phyloP scores from a whole-genome alignment of 2,329 filamentous ascomycete species.

The Aspergillus neotritici region DNA sequence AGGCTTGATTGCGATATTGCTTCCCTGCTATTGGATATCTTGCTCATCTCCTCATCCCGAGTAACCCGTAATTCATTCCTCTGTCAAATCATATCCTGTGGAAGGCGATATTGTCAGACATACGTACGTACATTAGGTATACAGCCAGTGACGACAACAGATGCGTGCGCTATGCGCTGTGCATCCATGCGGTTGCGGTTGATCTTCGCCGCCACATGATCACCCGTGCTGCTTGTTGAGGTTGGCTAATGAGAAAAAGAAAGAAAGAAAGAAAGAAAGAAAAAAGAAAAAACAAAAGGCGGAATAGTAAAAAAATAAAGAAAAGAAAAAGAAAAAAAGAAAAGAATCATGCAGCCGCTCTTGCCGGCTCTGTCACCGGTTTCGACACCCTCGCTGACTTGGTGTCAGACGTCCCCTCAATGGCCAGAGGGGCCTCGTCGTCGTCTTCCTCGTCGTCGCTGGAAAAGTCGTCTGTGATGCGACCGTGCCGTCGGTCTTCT shows the following conservation, averaged over 20 bases:
- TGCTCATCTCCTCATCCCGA: too few relatives aligned
- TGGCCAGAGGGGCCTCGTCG: slow-evolving; percentile 23
- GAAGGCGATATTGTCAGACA: too few relatives aligned
- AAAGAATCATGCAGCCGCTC: slow-evolving; percentile 3
- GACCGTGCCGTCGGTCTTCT: slow-evolving; percentile 38
- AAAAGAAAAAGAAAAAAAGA: slow-evolving; percentile 2
- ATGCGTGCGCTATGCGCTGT: too few relatives aligned
- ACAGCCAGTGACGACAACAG: too few relatives aligned
- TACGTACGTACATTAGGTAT: too few relatives aligned
- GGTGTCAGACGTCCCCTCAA: slow-evolving; percentile 27
- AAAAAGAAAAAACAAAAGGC: slow-evolving; percentile 1
- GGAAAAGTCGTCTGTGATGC: slow-evolving; percentile 24
- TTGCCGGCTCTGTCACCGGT: slow-evolving; percentile 3
- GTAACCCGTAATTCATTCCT: too few relatives aligned
- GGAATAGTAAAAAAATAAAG: not conserved
- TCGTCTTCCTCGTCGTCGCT: slow-evolving; percentile 35
- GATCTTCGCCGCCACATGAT: too few relatives aligned
- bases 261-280: not conserved
- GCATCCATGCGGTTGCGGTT: too few relatives aligned
- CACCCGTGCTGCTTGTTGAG: too few relatives aligned
- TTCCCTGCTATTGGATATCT: not conserved
- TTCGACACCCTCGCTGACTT: slow-evolving; percentile 8
- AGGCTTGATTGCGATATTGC: slow-evolving; percentile 2
- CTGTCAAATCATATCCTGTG: too few relatives aligned
- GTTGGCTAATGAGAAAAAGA: not conserved